Conservation (phyloP, 345 rosid species). For the Bruguiera parviflora region DNA sequence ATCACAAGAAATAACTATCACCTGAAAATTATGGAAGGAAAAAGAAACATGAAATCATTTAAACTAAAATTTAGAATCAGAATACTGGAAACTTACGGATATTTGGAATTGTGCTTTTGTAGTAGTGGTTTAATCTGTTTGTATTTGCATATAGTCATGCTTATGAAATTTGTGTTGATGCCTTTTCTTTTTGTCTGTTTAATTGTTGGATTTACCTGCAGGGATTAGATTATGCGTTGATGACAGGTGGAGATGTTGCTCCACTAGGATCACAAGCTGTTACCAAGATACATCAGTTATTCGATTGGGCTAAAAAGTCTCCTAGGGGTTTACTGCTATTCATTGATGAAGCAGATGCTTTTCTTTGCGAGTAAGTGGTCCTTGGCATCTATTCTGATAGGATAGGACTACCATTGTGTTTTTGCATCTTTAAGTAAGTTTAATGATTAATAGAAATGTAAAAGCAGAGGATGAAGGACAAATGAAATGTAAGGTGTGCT, state of each 20-base stretch:
- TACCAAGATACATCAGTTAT: conserved; percentile 92
- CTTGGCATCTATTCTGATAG: too few relatives aligned
- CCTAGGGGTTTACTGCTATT: conserved; percentile 78
- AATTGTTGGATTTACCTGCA: conserved; percentile 29
- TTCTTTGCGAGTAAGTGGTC: conserved; percentile 87
- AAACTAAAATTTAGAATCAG: too few relatives aligned
- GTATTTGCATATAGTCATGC: not conserved
- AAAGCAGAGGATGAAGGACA: too few relatives aligned
- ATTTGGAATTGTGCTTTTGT: too few relatives aligned
- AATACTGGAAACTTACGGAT: too few relatives aligned
- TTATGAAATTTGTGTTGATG: not conserved
- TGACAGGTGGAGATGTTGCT: conserved; percentile 98
- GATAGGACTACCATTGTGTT: not conserved
- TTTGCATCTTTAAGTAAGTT: too few relatives aligned
- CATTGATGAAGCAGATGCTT: conserved; percentile 99
- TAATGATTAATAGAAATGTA: too few relatives aligned
- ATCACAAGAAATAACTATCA: not conserved
- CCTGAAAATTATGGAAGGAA: not conserved
- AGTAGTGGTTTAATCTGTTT: too few relatives aligned
- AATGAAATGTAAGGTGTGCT: too few relatives aligned
- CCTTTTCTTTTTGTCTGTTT: conserved; percentile 1
- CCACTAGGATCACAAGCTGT: conserved; percentile 98
- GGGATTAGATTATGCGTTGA: conserved; percentile 98
- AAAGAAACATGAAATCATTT: not conserved
- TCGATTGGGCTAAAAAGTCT: conserved; percentile 96